Evolutionary conservation across 2,329 filamentous ascomycete species (phyloP).

Genomic region (Monosporascus ibericus): DNA sequence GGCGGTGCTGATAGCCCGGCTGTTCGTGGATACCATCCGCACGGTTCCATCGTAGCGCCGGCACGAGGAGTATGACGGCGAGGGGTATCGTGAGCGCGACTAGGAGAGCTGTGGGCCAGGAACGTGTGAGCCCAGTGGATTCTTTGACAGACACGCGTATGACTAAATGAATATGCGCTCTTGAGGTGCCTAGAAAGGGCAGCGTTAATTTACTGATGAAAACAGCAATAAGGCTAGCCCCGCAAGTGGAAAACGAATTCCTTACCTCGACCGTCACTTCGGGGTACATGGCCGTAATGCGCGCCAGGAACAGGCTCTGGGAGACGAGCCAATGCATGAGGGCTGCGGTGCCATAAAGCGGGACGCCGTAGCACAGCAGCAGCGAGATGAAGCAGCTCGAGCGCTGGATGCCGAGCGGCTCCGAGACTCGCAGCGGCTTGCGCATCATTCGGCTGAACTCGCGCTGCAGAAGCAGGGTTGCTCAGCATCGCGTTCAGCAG

Average conservation of each 20-base stretch:
- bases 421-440: conserved; percentile 36
- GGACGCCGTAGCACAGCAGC: conserved; percentile 37
- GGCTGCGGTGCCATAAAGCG: conserved; percentile 27
- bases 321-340: conserved; percentile 44
- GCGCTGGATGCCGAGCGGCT: conserved; percentile 33
- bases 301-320: conserved; percentile 37
- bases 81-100: conserved; percentile 6
- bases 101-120: conserved; percentile 8
- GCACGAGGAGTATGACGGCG: conserved; percentile 11
- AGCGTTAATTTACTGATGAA: conserved; percentile 13
- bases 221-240: conserved; percentile 23
- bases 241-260: conserved; percentile 25
- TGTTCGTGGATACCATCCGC: conserved; percentile 26
- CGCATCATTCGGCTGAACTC: conserved; percentile 39
- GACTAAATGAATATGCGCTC: background rate
- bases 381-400: conserved; percentile 38
- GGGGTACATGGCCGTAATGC: conserved; percentile 24
- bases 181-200: background rate
- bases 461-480: conserved; percentile 34
- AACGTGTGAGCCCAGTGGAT: background rate
- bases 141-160: background rate
- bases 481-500: conserved; percentile 39
- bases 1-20: conserved; percentile 24
- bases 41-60: conserved; percentile 25
- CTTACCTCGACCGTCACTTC: conserved; percentile 13